A percentile compares a stretch with the other conserved stretches of the same genome.
Conservation (phyloP, 176 grass and related monocot species). For the Thinopyrum elongatum region DNA sequence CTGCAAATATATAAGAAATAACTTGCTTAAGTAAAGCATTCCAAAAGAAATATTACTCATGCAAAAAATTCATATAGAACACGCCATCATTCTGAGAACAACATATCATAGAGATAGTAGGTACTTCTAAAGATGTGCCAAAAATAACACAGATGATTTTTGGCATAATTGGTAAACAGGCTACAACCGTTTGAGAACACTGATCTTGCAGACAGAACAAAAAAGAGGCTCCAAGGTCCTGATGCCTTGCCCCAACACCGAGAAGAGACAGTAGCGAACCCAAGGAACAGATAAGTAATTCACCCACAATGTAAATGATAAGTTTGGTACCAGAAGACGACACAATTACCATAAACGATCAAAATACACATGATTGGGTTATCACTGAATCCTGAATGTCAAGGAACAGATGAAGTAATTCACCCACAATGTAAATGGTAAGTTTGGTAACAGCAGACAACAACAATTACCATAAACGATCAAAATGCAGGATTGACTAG, state of each 20-base stretch:
- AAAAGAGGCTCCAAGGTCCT: neutral
- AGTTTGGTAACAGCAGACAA: neutral
- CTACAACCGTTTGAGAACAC: neutral
- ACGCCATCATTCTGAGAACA: neutral
- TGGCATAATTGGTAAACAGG: constrained; percentile 1
- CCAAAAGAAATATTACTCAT: neutral
- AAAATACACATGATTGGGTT: neutral
- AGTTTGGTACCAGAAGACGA: too few relatives aligned
- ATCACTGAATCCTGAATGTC: neutral
- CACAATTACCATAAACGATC: neutral
- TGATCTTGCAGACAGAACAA: neutral
- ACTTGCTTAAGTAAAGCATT: neutral
- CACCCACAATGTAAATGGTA: too few relatives aligned
- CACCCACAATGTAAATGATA: too few relatives aligned
- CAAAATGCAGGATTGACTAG: neutral
- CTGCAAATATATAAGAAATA: neutral
- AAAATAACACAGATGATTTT: neutral
- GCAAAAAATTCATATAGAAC: neutral
- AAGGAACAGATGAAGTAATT: neutral
- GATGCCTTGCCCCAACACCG: neutral
- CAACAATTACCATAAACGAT: neutral
- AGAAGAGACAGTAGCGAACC: neutral
- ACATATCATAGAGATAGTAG: neutral
- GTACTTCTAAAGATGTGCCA: neutral
- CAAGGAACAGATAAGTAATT: neutral